Percentiles rank a stretch among this genome's conserved stretches.
phyloP scores from a whole-genome alignment of 139 green algal genomes.

The Spirogloea muscicola region DNA sequence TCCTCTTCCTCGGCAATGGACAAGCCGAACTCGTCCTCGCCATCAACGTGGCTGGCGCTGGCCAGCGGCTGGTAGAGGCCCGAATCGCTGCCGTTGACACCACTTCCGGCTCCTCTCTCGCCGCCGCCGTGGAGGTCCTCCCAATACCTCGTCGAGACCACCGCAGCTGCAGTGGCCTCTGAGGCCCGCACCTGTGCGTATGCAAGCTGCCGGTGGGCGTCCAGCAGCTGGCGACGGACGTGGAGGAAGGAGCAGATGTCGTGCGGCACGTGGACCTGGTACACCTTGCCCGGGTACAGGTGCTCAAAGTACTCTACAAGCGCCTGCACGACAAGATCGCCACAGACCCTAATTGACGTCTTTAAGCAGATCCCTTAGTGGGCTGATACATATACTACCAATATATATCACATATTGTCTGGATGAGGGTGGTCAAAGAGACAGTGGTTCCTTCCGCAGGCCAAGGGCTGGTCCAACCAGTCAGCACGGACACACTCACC shows the following conservation, averaged over 20 bases:
- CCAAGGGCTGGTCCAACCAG: background rate
- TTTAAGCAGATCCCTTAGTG: background rate
- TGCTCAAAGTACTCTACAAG: slow-evolving; percentile 35
- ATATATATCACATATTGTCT: background rate
- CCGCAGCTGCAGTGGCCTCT: background rate
- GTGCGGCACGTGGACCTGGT: slow-evolving; percentile 14
- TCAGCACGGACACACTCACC: background rate
- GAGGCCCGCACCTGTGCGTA: background rate
- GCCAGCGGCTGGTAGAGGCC: too few species aligned
- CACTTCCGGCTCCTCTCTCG: background rate
- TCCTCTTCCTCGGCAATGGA: slow-evolving; percentile 5
- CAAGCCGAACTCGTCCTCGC: too few species aligned
- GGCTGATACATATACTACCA: background rate
- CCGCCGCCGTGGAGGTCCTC: slow-evolving; percentile 6
- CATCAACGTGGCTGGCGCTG: too few species aligned
- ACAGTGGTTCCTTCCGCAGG: background rate
- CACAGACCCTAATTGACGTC: background rate
- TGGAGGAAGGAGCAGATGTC: slow-evolving; percentile 7
- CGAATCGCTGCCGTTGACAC: background rate
- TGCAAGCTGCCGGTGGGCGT: background rate
- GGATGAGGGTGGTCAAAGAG: background rate
- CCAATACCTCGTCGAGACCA: background rate
- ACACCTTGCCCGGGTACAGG: slow-evolving; percentile 37
- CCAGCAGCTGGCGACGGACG: background rate
- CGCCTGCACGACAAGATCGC: background rate